phyloP scores from a whole-genome alignment of 2,329 filamentous ascomycete species.

The Trichoderma oligosporum region DNA sequence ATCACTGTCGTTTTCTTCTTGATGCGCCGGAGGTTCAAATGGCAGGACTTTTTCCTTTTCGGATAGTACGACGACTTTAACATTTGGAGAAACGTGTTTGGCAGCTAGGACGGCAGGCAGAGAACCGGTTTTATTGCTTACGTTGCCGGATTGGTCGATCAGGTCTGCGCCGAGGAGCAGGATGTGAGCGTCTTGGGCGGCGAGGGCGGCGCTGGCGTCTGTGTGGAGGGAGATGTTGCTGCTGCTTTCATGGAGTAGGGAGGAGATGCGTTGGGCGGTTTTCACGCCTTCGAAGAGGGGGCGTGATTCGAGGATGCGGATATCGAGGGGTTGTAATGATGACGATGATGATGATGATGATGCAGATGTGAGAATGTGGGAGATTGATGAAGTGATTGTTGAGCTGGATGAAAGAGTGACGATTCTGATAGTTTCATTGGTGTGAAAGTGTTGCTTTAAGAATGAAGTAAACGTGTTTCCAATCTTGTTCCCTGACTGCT shows the following conservation, averaged over 20 bases:
- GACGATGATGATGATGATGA: not conserved
- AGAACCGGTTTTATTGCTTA: constrained; percentile 66
- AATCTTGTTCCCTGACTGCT: constrained; percentile 32
- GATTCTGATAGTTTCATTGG: constrained; percentile 40
- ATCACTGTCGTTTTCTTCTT: constrained; percentile 47
- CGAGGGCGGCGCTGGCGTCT: constrained; percentile 56
- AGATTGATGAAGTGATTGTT: constrained; percentile 51
- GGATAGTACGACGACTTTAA: constrained; percentile 52
- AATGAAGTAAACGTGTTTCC: constrained; percentile 34
- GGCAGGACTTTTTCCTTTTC: constrained; percentile 57
- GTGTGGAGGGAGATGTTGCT: constrained; percentile 48
- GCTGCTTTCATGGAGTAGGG: constrained; percentile 30
- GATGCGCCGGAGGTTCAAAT: constrained; percentile 40
- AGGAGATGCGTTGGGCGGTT: constrained; percentile 49
- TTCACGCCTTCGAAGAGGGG: constrained; percentile 63
- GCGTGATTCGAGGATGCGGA: constrained; percentile 63
- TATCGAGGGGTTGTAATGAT: constrained; percentile 40
- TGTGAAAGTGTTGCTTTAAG: constrained; percentile 26
- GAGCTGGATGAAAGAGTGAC: constrained; percentile 62
- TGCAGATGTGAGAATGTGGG: constrained; percentile 34
- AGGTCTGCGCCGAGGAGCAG: constrained; percentile 63
- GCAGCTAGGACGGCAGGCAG: constrained; percentile 55
- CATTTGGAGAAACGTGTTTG: constrained; percentile 43
- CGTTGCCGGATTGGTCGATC: constrained; percentile 53
- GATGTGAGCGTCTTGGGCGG: constrained; percentile 49